Percentiles rank a stretch among this genome's conserved stretches.
Evolutionary conservation across 148 eudicot species (phyloP).

Genomic region (Fagopyrum esculentum): DNA sequence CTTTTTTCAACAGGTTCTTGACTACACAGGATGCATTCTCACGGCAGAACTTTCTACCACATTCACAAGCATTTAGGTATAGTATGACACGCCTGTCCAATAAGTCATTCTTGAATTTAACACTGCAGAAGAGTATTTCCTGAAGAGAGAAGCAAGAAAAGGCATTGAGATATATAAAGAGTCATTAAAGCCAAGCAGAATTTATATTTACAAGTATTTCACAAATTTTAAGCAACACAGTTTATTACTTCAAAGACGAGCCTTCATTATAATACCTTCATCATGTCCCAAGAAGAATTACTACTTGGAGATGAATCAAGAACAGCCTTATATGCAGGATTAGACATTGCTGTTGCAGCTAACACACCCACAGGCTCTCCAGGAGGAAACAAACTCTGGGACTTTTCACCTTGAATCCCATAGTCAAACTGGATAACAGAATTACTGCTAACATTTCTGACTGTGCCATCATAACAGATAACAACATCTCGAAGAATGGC

Average conservation of each 20-base stretch:
- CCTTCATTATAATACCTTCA: slow-evolving; percentile 55
- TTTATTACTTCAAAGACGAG: background rate
- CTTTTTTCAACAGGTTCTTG: slow-evolving; percentile 60
- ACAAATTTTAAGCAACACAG: background rate
- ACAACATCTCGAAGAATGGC: slow-evolving; percentile 94
- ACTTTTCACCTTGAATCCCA: slow-evolving; percentile 37
- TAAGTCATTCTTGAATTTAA: slow-evolving; percentile 58
- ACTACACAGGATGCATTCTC: slow-evolving; percentile 76
- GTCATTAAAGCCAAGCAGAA: background rate
- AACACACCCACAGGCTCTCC: slow-evolving; percentile 98
- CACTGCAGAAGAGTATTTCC: slow-evolving; percentile 90
- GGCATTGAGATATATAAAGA: slow-evolving; percentile 7
- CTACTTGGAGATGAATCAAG: slow-evolving; percentile 93
- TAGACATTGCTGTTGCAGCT: slow-evolving; percentile 98
- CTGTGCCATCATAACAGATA: slow-evolving; percentile 85
- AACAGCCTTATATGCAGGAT: slow-evolving; percentile 98
- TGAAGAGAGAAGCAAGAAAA: slow-evolving; percentile 25
- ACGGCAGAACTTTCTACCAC: slow-evolving; percentile 70
- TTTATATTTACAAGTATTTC: background rate
- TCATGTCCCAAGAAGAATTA: slow-evolving; percentile 92
- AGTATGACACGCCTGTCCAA: slow-evolving; percentile 68
- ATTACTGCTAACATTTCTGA: slow-evolving; percentile 77
- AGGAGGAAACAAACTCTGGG: slow-evolving; percentile 57
- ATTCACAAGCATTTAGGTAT: slow-evolving; percentile 68
- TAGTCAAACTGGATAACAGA: slow-evolving; percentile 82